Evolutionary conservation across 2,329 filamentous ascomycete species (phyloP), one percentile per base, ranked within the genome.

Genomic region (Akanthomyces uredinophilus): DNA sequence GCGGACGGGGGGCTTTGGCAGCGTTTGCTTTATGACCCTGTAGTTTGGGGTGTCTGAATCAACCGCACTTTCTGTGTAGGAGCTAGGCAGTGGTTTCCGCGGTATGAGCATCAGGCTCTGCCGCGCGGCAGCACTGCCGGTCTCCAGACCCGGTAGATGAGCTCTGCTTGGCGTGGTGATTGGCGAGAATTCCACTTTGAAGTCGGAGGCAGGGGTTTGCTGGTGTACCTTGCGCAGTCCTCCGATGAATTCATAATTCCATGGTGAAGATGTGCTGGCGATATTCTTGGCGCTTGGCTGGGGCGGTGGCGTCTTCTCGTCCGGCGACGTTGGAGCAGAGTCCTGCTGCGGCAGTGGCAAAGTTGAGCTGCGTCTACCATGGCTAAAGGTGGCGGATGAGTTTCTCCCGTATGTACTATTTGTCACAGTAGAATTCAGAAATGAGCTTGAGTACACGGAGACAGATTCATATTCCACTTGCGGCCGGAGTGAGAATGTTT

Each of bases 401-500:
- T 66, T 49, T 75, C 73, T 37, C 74, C 80, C 81, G 72, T 81
- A 81, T 64, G 82, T 82, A 69, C 77, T 72, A 57, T 66, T 79
- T 52, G 79, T 75, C 22, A 78, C 77, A 20, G 81, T 78, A 46
- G 77, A 75, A 43, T 79, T 82, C 52, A 78, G 74, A 39, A 77
- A 73, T 11, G 81, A 81, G 65, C 70, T 70, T 20, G 70, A 64
- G 20, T 72, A 74, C n/a, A 70, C 65, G 16, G 70, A 67, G 62
- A 68, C 66, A 11, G 71, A 74, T 6, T 70, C 71, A 14, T 66
- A 62, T 13, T 70, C 68, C 41, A 64, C 62, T 49, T 79, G 68
- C 70, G 71, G 72, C 65, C 78, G 65, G 61, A 86, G 71, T 18
- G 82, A 83, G 67, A 87, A 86, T 5, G 83, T 86, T 72, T 84